A percentile compares a stretch with the other conserved stretches of the same genome.
phyloP scores from a whole-genome alignment of 1,284 basidiomycete species.

The Spongispora temasekensis region DNA sequence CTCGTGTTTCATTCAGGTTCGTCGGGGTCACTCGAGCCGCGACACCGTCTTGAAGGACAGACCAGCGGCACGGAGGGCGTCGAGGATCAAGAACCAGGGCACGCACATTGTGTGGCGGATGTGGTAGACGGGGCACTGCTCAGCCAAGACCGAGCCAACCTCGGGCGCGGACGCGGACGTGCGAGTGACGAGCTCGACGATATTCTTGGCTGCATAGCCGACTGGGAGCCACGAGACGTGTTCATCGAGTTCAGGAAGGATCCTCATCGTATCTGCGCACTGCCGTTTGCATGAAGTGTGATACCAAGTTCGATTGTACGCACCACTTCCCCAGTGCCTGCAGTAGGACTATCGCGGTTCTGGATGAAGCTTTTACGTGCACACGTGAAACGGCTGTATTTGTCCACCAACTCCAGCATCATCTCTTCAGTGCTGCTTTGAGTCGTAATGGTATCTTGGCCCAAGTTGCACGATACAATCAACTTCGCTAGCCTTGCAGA shows the following conservation, averaged over 20 bases:
- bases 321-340: conserved; percentile 18
- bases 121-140: conserved; percentile 44
- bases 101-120: conserved; percentile 45
- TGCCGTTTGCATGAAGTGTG: conserved; percentile 16
- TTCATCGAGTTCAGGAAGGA: conserved; percentile 49
- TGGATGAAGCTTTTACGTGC: not conserved
- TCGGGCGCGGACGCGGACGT: conserved; percentile 14
- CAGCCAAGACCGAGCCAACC: too few relatives aligned
- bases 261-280: conserved; percentile 44
- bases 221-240: conserved; percentile 59
- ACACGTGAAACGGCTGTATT: conserved; percentile 23
- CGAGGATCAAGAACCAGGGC: conserved; percentile 47
- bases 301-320: too few relatives aligned
- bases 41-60: not conserved
- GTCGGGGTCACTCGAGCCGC: not conserved
- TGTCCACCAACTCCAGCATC: conserved; percentile 30
- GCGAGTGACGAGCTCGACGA: conserved; percentile 47
- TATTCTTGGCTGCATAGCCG: conserved; percentile 52
- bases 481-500: conserved; percentile 23
- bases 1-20: not conserved
- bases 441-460: conserved; percentile 4
- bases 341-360: not conserved
- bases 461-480: conserved; percentile 16
- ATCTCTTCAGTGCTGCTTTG: conserved; percentile 14
- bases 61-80: conserved; percentile 33